These are phyloP conservation scores for Cutaneotrichosporon dermatis DNA, from an alignment of 1,284 basidiomycete species.

Conservation along the genomic window DNA sequence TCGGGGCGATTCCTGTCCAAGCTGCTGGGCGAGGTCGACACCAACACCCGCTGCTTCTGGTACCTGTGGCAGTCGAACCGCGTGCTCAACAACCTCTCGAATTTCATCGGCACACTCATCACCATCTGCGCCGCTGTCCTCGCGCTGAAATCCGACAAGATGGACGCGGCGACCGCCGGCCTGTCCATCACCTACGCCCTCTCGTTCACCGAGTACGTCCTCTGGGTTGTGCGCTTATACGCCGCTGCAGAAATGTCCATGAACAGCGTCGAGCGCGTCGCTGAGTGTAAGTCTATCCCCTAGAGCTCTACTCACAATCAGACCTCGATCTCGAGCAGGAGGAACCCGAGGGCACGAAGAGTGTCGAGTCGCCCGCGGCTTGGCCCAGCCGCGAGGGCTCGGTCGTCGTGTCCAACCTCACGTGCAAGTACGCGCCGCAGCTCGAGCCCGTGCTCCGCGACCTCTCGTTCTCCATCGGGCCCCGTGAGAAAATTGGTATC, in stretches of 20 bases:
- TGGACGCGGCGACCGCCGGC: slow-evolving; percentile 48
- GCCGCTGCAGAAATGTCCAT: slow-evolving; percentile 50
- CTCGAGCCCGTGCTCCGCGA: slow-evolving; percentile 53
- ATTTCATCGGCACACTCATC: slow-evolving; percentile 51
- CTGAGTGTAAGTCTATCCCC: slow-evolving; percentile 45
- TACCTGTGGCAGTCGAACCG: slow-evolving; percentile 51
- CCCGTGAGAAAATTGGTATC: slow-evolving; percentile 54
- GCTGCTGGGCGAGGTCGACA: slow-evolving; percentile 50
- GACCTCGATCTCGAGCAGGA: slow-evolving; percentile 51
- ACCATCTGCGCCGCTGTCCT: slow-evolving; percentile 50
- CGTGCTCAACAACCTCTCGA: slow-evolving; percentile 50
- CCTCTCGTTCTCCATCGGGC: slow-evolving; percentile 52
- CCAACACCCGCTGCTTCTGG: slow-evolving; percentile 49
- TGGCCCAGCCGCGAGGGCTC: slow-evolving; percentile 52
- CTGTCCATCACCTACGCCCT: slow-evolving; percentile 44
- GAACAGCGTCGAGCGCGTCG: slow-evolving; percentile 52
- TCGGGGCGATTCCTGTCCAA: slow-evolving; percentile 50
- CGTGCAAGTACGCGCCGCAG: slow-evolving; percentile 51
- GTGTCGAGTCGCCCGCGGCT: slow-evolving; percentile 51
- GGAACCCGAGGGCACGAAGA: slow-evolving; percentile 47
- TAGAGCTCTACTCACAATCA: slow-evolving; percentile 14
- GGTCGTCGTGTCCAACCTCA: slow-evolving; percentile 50
- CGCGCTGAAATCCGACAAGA: slow-evolving; percentile 42
- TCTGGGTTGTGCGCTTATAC: slow-evolving; percentile 52
- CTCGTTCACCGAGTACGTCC: slow-evolving; percentile 50